Base-by-base conservation (phyloP, 345 rosid species). In the Gossypium sturtianum region DNA sequence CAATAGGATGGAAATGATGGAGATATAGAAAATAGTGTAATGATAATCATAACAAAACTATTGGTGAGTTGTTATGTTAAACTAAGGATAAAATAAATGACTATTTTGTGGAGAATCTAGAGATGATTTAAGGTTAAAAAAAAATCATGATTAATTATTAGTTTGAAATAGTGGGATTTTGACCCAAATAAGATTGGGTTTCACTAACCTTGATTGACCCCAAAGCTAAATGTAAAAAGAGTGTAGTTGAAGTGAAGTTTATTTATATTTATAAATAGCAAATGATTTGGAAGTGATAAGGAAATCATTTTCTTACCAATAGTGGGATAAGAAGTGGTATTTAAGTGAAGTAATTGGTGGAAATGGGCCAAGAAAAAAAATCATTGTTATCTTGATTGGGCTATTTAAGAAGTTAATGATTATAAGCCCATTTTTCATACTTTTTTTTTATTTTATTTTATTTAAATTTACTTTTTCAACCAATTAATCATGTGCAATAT, bases 211-310 rank as follows among this genome's bases (percentile, higher is more conserved):
- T 70, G 76, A 48, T 66, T 61, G 25, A 45, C 57, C 27, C n/a
- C 29, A 66, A 70, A 12, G 22, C 70, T 20, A 38, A 49, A n/a
- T 13, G 7, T 38, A 70, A 62, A 29, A 78, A 7, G 77, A 72
- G 84, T 82, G 73, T 3, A 68, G 75, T 82, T 75, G 52, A 82
- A 82, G 84, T 76, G 80, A 82, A 69, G 80, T 58, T 58, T 57
- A 54, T 9, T 9, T 44, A 7, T 15, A 23, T 49, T 10, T 11
- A 7, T 64, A 66, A 65, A 71, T 56, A 38, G 11, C 9, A 60
- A 25, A 60, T 25, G 38, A 61, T 61, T 27, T 15, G 3, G 41
- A 54, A 49, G 66, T 44, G 75, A 48, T 16, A 47, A 16, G 44
- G 72, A 69, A 51, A 69, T 69, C 72, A 69, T 49, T 7, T 15